These are phyloP conservation scores for Aleurites moluccanus DNA, from an alignment of 441 rosid species.

Conservation along the genomic window DNA sequence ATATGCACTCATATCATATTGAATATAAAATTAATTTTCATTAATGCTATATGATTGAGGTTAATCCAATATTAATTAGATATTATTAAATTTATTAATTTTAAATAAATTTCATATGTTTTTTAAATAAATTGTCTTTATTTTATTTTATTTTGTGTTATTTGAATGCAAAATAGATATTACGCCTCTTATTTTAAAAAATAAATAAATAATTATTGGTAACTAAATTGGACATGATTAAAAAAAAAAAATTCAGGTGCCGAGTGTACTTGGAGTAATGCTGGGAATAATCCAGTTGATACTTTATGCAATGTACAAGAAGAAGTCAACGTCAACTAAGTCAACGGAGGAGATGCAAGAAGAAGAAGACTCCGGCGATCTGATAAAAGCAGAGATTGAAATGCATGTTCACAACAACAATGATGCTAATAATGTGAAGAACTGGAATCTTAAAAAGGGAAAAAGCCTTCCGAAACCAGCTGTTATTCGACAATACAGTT, in stretches of 20 bases:
- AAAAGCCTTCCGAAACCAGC: slow-evolving; percentile 7
- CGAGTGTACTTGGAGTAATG: slow-evolving; percentile 10
- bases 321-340: slow-evolving; percentile 5
- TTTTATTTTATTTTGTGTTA: too few relatives aligned
- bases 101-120: too few relatives aligned
- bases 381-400: not conserved
- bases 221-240: too few relatives aligned
- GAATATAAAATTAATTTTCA: too few relatives aligned
- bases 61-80: too few relatives aligned
- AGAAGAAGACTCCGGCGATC: not conserved
- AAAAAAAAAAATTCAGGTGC: not conserved
- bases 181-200: too few relatives aligned
- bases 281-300: slow-evolving; percentile 15
- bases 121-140: too few relatives aligned
- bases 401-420: not conserved
- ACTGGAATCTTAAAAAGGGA: not conserved
- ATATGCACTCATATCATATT: too few relatives aligned
- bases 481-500: not conserved
- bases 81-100: too few relatives aligned
- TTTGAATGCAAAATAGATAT: too few relatives aligned
- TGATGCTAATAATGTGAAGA: not conserved
- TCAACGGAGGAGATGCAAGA: not conserved
- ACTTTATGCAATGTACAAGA: slow-evolving; percentile 20
- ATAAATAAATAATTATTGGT: too few relatives aligned
- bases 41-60: too few relatives aligned